Base-by-base conservation (phyloP, 164 flowering plant species). In the Dillenia suffruticosa region DNA sequence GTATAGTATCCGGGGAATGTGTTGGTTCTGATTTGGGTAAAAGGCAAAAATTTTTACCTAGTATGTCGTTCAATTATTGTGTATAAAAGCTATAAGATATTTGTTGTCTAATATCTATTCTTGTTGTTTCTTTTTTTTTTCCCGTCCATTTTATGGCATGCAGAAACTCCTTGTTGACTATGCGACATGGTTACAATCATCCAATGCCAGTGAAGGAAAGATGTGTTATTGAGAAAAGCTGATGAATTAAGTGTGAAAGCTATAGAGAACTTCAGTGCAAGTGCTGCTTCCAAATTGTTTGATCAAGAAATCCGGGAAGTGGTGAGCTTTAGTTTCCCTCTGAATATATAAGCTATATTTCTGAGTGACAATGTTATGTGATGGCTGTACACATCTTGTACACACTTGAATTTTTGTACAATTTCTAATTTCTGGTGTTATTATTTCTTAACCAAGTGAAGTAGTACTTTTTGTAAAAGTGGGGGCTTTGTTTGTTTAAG, bases 281-380 rank as follows among this genome's bases (percentile, higher is more conserved):
- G 72, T 62, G 85, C 96, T 70, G 87, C 93, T 58, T 83, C 91
- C n/a, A 87, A 80, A 61, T 62, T 78, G 57, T 84, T 94, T 74
- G 97, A 91, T 52, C 90, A 82, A 76, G 96, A 91, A 79, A 74
- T 94, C 13, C 91, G 93, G 44, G 92, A 94, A 87, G 89, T 74
- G 82, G 98, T 93, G 70, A 82, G 92, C 75, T 55, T 12, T 43
- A 9, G 1, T 48, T 46, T 50, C 64, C 24, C 12, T 15, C 44
- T 16, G 9, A 26, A 14, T 1, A n/a, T 10, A 11, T 6, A 49
- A 45, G 17, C 17, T 50, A 11, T 17, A 14, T 50, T 50, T 50
- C 0, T n/a, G 53, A 50, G 17, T 50, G 7, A 4, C 6, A 9
- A 9, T 13, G 9, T 50, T 50, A 50, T 14, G n/a, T 12, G 16